Conservation (phyloP, 2,329 filamentous ascomycete genomes). For the Cercospora janseana region DNA sequence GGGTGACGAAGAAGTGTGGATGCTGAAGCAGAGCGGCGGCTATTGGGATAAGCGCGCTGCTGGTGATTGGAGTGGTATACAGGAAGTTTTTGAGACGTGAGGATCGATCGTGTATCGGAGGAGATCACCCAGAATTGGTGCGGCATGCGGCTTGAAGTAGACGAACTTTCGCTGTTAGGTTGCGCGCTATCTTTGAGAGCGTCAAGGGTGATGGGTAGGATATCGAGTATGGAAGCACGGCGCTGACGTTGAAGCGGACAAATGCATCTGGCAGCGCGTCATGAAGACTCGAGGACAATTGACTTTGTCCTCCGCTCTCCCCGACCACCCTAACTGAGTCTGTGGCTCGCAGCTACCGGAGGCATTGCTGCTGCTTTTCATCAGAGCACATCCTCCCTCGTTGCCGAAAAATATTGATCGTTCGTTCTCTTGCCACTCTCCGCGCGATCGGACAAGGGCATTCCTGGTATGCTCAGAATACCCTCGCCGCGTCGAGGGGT, state of each 20-base stretch:
- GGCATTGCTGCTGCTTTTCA: neutral
- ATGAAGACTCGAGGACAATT: too few species aligned
- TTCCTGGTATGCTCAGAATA: constrained; percentile 1
- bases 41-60: constrained; percentile 87
- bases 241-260: too few species aligned
- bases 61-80: constrained; percentile 63
- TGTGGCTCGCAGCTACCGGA: neutral
- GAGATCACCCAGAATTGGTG: constrained; percentile 6
- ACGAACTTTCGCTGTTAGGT: too few species aligned
- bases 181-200: too few species aligned
- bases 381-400: neutral
- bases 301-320: too few species aligned
- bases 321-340: too few species aligned
- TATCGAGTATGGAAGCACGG: too few species aligned
- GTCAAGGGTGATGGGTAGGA: too few species aligned
- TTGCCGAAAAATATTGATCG: too few species aligned
- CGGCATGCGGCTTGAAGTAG: too few species aligned
- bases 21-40: constrained; percentile 73
- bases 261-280: too few species aligned
- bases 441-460: too few species aligned
- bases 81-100: constrained; percentile 52
- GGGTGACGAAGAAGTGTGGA: constrained; percentile 50
- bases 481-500: constrained; percentile 12
- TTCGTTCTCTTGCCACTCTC: neutral
- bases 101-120: neutral